Base-by-base conservation (phyloP, 768 basidiomycete genomes). In the Tulasnella sp. region DNA sequence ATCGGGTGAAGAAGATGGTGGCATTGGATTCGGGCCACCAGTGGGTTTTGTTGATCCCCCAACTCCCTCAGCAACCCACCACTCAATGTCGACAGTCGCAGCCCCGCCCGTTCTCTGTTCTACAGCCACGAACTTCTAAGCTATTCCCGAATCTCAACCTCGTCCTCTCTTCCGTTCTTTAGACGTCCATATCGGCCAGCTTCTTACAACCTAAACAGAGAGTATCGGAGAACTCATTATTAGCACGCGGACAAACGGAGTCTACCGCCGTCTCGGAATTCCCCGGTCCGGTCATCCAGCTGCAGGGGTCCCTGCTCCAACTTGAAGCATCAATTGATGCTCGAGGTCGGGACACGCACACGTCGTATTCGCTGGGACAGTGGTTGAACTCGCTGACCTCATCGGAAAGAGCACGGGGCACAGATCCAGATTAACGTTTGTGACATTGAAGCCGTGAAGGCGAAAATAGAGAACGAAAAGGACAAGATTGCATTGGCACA, bases 1-100 rank as follows among this genome's bases (percentile, higher is more conserved):
- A 6, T 37, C 67, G 37, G 75, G 40, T 40, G 73, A 58, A 34
- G 52, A n/a, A 38, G 73, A 31, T 34, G 73, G 73, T 52, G 73
- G 54, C 73, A 74, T 74, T 58, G n/a, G 31, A 64, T 31, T 34
- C 25, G 69, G 40, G 69, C 69, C 22, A 17, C 19, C n/a, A 37
- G 29, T 14, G 14, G 14, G 34, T n/a, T n/a, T n/a, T n/a, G n/a
- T n/a, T n/a, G n/a, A n/a, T n/a, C n/a, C n/a, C n/a, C 25, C 64
- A n/a, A 67, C 34, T 8, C 11, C 64, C 7, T 8, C n/a, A n/a
- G n/a, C n/a, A 12, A 8, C 25, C n/a, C 25, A 67, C 64, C 25
- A n/a, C n/a, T n/a, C 34, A 25, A n/a, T 11, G 64, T 36, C 64
- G 22, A 9, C 8, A 36, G 8, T 25, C 25, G 25, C 64, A 36